Base-by-base conservation (phyloP, 2,329 filamentous ascomycete species). In the Fusarium sp. region DNA sequence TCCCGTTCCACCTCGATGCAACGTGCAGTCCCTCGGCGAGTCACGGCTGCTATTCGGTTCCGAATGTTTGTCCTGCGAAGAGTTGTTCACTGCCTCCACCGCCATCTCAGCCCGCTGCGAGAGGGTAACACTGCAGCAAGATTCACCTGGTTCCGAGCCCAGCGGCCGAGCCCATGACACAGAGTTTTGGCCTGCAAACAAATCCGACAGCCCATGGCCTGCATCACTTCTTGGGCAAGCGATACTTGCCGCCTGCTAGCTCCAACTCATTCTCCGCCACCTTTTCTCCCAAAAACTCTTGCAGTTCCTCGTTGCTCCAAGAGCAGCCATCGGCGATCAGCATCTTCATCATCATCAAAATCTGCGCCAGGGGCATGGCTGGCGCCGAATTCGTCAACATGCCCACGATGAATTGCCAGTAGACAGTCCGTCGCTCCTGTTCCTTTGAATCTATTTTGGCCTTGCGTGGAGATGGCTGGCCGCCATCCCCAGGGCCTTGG, bases 311-410 rank as follows among this genome's bases (percentile, higher is more conserved):
- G 75, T 92, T 92, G 67, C 91, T 93, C 86, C 93, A 97, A 0
- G 92, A 88, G 77, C 97, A 97, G 2, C 93, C 94, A 11, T 93
- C 93, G 0, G 92, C 88, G 57, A 97, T 89, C 63, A 95, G 86
- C 86, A 98, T 95, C 80, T 93, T 93, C 85, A 99, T 86, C 93
- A 98, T 97, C 90, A 94, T 97, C 8, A 89, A 86, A 70, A 99
- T 96, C 77, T 93, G 88, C 60, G 85, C 85, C 64, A 94, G 82
- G 55, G 92, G 90, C 92, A 97, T 96, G 27, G 91, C 81, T 16
- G 86, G 88, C 16, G 91, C 91, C 73, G 93, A 91, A 79, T 97
- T 97, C 67, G 93, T 97, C 79, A 99, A 82, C 96, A 99, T 98
- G 56, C 93, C 93, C 61, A 93, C 84, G 63, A 99, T 93, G 77